Conservation (phyloP, 495 filamentous ascomycete genomes). For the Collariella sp. region DNA sequence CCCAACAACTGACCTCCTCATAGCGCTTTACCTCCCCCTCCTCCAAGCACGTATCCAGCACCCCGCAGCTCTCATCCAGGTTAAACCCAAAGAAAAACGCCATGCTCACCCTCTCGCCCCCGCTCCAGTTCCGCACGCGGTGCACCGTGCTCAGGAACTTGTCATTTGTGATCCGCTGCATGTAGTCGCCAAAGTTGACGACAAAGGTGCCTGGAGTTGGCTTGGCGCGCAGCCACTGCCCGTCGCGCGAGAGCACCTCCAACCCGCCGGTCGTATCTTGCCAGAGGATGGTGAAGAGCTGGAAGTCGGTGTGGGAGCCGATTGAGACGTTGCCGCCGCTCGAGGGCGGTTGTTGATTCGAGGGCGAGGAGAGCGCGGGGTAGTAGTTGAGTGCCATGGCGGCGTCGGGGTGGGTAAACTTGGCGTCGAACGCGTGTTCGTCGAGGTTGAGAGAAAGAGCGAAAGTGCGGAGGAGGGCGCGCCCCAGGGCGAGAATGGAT, state of each 20-base stretch:
- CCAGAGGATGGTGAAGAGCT: slow-evolving; percentile 51
- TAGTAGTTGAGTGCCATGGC: too few species aligned
- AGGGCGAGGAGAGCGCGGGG: too few species aligned
- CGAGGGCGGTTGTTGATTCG: too few species aligned
- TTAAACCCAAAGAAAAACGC: slow-evolving; percentile 52
- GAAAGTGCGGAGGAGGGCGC: too few species aligned
- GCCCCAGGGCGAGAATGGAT: too few species aligned
- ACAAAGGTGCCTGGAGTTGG: slow-evolving; percentile 53
- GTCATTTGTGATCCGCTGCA: slow-evolving; percentile 58
- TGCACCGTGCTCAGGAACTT: slow-evolving; percentile 52
- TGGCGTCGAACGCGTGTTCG: too few species aligned
- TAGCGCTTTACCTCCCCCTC: slow-evolving; percentile 44
- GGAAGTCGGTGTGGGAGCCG: slow-evolving; percentile 57
- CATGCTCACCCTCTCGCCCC: slow-evolving; percentile 45
- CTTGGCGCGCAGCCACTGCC: slow-evolving; percentile 48
- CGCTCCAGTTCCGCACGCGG: slow-evolving; percentile 45
- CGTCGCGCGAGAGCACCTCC: slow-evolving; percentile 44
- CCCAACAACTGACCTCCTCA: slow-evolving; percentile 48
- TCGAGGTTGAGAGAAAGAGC: too few species aligned
- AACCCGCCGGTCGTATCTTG: slow-evolving; percentile 48
- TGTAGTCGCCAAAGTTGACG: slow-evolving; percentile 59
- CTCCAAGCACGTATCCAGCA: slow-evolving; percentile 46
- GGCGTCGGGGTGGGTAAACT: too few species aligned
- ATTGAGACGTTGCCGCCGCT: slow-evolving; percentile 25
- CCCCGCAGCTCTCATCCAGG: slow-evolving; percentile 40